Base-by-base conservation (phyloP, 2,329 filamentous ascomycete species). In the Venturia effusa region DNA sequence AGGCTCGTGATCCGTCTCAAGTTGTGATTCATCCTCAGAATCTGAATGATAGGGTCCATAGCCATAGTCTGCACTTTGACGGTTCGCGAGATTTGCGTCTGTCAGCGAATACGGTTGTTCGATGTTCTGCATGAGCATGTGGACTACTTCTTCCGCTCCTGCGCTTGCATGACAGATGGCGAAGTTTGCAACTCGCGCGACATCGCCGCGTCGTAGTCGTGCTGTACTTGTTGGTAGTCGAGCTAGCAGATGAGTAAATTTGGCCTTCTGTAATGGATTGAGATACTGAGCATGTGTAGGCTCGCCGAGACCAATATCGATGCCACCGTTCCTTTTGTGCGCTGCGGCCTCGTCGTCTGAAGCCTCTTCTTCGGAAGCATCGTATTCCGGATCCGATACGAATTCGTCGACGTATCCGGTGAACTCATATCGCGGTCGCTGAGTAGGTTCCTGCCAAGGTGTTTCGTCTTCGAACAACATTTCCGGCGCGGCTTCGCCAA, bases 81-180 rank as follows among this genome's bases (percentile, higher is more conserved):
- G 19, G 51, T 76, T 75, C 8, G 83, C 78, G 0, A 86, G 84
- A 66, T 90, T 92, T 30, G 88, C 89, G 7, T 82, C 83, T 0
- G 86, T 90, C 68, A 88, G 84, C 6, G 86, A 83, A 65, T 95
- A 85, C 0, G 94, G 94, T 61, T 82, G 84, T 65, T 88, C 81
- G 40, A 97, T 81, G 70, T 99, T 97, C 0, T 86, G 82, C 0
- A 96, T 83, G 43, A 97, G 86, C 76, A 96, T 84, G 61, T 93
- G 84, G n/a, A 96, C 92, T 41, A 97, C 88, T 76, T 97, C 94
- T 67, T 95, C 89, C 15, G 90, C 89, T 19, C 92, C 94, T 24
- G 86, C 83, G 45, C 88, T 90, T 1, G 92, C 89, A 72, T 97
- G 91, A 2, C 87, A 88, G 64, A 97, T 91, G 15, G 92, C 92